Percentiles rank a stretch among this genome's conserved stretches.
Evolutionary conservation across 257 asterid genomes (phyloP).

Genomic region (Catharanthus roseus): DNA sequence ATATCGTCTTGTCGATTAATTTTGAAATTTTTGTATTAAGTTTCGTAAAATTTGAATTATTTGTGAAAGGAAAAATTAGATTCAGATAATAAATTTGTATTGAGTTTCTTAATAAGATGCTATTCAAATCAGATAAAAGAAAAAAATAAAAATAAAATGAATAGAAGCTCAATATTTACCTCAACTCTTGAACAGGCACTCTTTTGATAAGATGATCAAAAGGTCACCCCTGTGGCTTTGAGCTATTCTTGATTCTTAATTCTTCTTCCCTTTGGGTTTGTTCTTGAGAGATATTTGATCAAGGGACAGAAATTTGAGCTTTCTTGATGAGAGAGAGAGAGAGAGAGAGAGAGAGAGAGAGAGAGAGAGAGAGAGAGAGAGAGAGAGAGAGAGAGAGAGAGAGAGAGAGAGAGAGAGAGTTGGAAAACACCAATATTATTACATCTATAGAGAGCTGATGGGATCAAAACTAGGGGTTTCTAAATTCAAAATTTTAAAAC

Average conservation of each 20-base stretch:
- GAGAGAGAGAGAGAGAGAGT: neutral
- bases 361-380: too few species aligned
- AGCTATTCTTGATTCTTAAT: neutral
- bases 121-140: too few species aligned
- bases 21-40: too few species aligned
- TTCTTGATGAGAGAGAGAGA: neutral
- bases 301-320: slow-evolving; percentile 1
- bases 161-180: neutral
- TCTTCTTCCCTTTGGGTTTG: neutral
- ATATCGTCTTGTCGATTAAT: too few species aligned
- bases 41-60: too few species aligned
- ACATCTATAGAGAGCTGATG: neutral
- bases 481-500: too few species aligned
- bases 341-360: too few species aligned
- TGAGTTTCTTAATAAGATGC: too few species aligned
- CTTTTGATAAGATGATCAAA: neutral
- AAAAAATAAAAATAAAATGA: neutral
- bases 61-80: too few species aligned
- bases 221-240: neutral
- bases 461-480: neutral
- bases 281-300: neutral
- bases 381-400: neutral
- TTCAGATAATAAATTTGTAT: too few species aligned
- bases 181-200: neutral
- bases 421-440: neutral